Evolutionary conservation across 2,329 filamentous ascomycete species (phyloP).

Genomic region (Neoarthrinium moseri): DNA sequence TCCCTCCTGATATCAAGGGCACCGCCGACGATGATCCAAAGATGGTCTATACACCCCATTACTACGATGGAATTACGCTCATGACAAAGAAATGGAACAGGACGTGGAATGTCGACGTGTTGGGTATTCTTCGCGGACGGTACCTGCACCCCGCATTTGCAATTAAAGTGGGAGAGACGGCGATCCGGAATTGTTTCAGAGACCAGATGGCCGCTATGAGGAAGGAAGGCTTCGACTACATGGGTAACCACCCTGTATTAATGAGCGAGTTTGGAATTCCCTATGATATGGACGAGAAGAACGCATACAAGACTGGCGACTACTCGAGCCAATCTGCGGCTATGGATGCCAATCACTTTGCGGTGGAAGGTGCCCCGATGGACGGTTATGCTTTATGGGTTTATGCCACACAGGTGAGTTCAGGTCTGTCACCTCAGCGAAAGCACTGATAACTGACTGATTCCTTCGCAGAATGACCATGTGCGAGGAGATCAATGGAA

Average conservation of each 20-base stretch:
- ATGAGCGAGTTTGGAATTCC: constrained; percentile 97
- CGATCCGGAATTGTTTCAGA: constrained; percentile 88
- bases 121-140: constrained; percentile 84
- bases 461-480: constrained; percentile 87
- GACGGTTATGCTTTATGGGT: constrained; percentile 91
- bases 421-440: constrained; percentile 6
- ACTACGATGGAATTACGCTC: constrained; percentile 93
- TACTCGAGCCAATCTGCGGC: constrained; percentile 90
- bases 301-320: constrained; percentile 93
- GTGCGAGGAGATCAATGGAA: constrained; percentile 94
- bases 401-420: constrained; percentile 68
- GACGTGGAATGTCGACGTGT: constrained; percentile 93
- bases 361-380: constrained; percentile 76
- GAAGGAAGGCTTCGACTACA: constrained; percentile 83
- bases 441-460: constrained; percentile 14
- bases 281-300: constrained; percentile 97
- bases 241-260: constrained; percentile 84
- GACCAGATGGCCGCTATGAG: constrained; percentile 83
- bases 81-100: constrained; percentile 99
- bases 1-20: constrained; percentile 84
- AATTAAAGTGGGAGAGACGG: constrained; percentile 87
- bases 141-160: constrained; percentile 89
- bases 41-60: constrained; percentile 92
- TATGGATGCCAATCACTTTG: constrained; percentile 95
- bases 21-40: constrained; percentile 85